Conservation (phyloP, 768 basidiomycete species). For the Chalciporus pseudorubinellus region DNA sequence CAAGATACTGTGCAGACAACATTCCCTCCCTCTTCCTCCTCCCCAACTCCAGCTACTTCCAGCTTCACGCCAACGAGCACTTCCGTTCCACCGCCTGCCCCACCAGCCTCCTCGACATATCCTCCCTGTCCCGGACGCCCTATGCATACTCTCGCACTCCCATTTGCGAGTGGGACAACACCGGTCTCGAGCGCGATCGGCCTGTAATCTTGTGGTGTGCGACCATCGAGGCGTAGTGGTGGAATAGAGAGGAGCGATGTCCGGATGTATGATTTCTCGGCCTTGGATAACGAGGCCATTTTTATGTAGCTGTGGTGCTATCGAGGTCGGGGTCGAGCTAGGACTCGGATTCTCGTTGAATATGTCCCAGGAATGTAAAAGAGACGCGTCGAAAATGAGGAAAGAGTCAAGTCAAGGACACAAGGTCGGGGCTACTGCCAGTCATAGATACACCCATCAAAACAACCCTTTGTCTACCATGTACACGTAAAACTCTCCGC, state of each 20-base stretch:
- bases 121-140: constrained; percentile 67
- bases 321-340: too few species aligned
- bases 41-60: constrained; percentile 60
- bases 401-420: too few species aligned
- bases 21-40: constrained; percentile 55
- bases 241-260: constrained; percentile 56
- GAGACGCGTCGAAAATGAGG: too few species aligned
- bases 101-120: constrained; percentile 69
- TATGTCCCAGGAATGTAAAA: too few species aligned
- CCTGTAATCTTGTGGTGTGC: constrained; percentile 63
- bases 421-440: too few species aligned
- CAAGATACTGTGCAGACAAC: constrained; percentile 72
- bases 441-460: too few species aligned
- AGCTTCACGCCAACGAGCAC: constrained; percentile 76
- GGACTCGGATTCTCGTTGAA: too few species aligned
- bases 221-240: constrained; percentile 77
- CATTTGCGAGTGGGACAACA: constrained; percentile 78
- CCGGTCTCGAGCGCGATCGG: constrained; percentile 73
- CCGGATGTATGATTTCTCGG: constrained; percentile 76
- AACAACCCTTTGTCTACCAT: constrained; percentile 12
- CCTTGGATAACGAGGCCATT: constrained; percentile 55
- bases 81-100: constrained; percentile 77
- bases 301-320: not conserved
- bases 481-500: constrained; percentile 12
- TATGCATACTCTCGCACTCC: constrained; percentile 75